Conservation (phyloP, 306 rosid genomes). For the Albizia julibrissin region DNA sequence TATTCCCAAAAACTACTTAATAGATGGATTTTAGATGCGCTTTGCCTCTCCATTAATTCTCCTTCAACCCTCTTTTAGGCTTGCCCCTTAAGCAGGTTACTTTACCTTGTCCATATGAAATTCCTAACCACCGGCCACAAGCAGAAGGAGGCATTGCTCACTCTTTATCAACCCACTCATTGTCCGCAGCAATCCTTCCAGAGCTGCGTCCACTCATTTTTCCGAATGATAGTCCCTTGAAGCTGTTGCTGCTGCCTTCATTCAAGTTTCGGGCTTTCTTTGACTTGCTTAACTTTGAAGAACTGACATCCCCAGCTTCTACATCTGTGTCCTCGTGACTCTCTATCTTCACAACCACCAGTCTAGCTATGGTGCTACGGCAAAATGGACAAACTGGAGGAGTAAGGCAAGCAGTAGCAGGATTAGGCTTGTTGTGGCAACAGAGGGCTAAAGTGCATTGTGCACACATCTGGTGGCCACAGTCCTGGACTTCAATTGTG, state of each 20-base stretch:
- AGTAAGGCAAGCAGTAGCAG: constrained; percentile 59
- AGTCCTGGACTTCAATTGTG: constrained; percentile 78
- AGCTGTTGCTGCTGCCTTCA: constrained; percentile 84
- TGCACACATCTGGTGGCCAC: constrained; percentile 98
- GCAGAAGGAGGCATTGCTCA: constrained; percentile 29
- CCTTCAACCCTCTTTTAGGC: constrained; percentile 36
- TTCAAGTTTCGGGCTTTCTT: constrained; percentile 62
- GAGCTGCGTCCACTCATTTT: constrained; percentile 71
- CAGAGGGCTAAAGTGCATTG: constrained; percentile 92
- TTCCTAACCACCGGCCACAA: constrained; percentile 22
- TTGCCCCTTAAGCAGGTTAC: constrained; percentile 33
- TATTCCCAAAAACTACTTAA: constrained; percentile 52
- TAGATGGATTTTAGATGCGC: constrained; percentile 33
- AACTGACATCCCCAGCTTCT: constrained; percentile 50
- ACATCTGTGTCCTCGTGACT: constrained; percentile 46
- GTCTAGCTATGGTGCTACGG: constrained; percentile 68
- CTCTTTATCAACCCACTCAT: constrained; percentile 71
- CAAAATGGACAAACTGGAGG: constrained; percentile 96
- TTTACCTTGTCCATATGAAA: constrained; percentile 29
- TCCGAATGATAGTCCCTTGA: constrained; percentile 80
- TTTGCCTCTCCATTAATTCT: constrained; percentile 40
- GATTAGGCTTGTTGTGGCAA: constrained; percentile 89
- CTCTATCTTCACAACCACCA: constrained; percentile 60
- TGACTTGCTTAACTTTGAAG: constrained; percentile 66
- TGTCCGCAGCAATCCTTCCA: constrained; percentile 67